A percentile compares a stretch with the other conserved stretches of the same genome.
Conservation (phyloP, 139 green algal species). For the Chlamydomonas schloesseri region DNA sequence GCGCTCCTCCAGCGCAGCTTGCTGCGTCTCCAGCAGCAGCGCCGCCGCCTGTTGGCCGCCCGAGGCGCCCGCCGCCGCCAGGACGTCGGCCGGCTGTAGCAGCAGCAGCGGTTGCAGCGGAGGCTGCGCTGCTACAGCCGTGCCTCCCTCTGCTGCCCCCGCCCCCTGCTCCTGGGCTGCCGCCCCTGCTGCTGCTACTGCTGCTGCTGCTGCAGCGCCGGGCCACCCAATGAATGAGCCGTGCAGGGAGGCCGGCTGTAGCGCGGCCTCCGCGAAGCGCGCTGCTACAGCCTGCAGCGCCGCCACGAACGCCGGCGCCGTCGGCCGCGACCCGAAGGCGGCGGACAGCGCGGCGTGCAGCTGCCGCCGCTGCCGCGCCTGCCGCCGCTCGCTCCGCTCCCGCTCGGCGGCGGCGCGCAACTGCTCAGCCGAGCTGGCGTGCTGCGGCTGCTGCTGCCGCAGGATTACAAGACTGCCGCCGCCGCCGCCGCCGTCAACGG, state of each 20-base stretch:
- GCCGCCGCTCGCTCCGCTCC: background rate
- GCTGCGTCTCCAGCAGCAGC: slow-evolving; percentile 22
- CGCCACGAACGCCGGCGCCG: slow-evolving; percentile 6
- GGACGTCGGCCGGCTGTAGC: slow-evolving; percentile 17
- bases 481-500: too few relatives aligned
- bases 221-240: too few relatives aligned
- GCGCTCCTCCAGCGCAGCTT: background rate
- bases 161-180: too few relatives aligned
- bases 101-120: slow-evolving; percentile 1
- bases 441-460: too few relatives aligned
- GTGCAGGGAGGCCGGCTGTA: too few relatives aligned
- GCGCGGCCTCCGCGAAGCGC: background rate
- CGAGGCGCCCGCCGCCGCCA: slow-evolving; percentile 6
- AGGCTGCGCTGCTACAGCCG: too few relatives aligned
- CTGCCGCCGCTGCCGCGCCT: background rate
- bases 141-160: background rate
- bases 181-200: too few relatives aligned
- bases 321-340: slow-evolving; percentile 8
- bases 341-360: background rate
- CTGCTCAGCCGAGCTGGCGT: too few relatives aligned
- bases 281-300: slow-evolving; percentile 25
- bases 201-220: too few relatives aligned
- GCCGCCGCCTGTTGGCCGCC: slow-evolving; percentile 9
- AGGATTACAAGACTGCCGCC: too few relatives aligned
- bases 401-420: too few relatives aligned